phyloP scores from a whole-genome alignment of 2,329 filamentous ascomycete genomes.

The Arthrobotrys conoides region DNA sequence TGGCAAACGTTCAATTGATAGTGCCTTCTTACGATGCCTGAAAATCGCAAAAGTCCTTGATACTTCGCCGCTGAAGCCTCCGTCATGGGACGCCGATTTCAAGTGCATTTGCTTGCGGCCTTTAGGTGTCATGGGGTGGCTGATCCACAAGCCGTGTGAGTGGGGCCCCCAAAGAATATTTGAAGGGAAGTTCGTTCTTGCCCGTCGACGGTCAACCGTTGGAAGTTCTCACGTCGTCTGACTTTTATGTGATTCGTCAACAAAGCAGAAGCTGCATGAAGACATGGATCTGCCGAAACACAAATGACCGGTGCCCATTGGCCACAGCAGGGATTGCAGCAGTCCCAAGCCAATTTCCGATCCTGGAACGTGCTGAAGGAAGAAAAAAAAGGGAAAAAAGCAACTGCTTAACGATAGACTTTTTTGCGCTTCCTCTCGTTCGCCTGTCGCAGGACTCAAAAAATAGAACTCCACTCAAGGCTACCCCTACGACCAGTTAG shows the following conservation, averaged over 20 bases:
- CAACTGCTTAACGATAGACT: slow-evolving; percentile 38
- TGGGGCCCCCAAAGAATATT: slow-evolving; percentile 32
- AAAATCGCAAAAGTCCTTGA: slow-evolving; percentile 24
- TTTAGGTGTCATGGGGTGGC: slow-evolving; percentile 56
- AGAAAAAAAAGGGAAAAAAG: slow-evolving; percentile 21
- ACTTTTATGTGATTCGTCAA: slow-evolving; percentile 56
- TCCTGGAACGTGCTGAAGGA: slow-evolving; percentile 21
- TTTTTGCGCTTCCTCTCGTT: too few relatives aligned
- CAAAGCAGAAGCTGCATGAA: slow-evolving; percentile 37
- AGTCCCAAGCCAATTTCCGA: slow-evolving; percentile 59
- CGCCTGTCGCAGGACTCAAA: slow-evolving; percentile 40
- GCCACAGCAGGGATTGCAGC: slow-evolving; percentile 54
- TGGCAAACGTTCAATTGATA: slow-evolving; percentile 17
- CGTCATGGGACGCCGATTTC: slow-evolving; percentile 59
- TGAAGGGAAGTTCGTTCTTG: slow-evolving; percentile 23
- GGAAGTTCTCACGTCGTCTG: slow-evolving; percentile 48
- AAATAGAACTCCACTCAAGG: slow-evolving; percentile 49
- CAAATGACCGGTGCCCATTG: slow-evolving; percentile 44
- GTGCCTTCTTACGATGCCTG: slow-evolving; percentile 37
- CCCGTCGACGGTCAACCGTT: slow-evolving; percentile 28
- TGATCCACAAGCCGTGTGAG: slow-evolving; percentile 60
- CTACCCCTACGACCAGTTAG: slow-evolving; percentile 15
- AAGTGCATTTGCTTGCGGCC: slow-evolving; percentile 46
- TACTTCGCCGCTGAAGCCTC: slow-evolving; percentile 36
- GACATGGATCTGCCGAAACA: slow-evolving; percentile 59